These are phyloP conservation scores for Phragmites australis DNA, from an alignment of 176 grass and related monocot species.

Conservation along the genomic window DNA sequence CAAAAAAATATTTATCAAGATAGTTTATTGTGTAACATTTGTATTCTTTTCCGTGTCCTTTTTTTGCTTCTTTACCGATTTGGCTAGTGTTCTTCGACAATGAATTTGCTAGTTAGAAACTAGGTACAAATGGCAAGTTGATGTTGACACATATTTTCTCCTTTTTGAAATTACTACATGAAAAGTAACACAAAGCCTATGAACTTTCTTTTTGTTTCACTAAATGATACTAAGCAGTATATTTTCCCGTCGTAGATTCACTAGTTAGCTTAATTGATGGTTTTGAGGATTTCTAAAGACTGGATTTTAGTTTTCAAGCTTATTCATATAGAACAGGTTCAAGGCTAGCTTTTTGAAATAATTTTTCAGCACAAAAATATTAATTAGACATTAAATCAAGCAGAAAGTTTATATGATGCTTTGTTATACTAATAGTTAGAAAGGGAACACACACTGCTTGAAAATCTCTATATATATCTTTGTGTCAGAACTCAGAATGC, in stretches of 20 bases:
- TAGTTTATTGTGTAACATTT: neutral
- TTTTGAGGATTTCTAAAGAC: neutral
- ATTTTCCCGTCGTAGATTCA: neutral
- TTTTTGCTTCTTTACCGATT: conserved; percentile 5
- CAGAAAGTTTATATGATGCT: neutral
- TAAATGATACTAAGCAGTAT: neutral
- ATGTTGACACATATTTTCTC: neutral
- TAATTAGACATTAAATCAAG: neutral
- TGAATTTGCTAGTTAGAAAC: neutral
- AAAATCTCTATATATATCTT: conserved; percentile 20
- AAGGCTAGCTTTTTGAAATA: too few relatives aligned
- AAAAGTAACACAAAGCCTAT: neutral
- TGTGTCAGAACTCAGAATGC: neutral
- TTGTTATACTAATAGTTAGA: neutral
- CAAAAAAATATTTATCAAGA: neutral
- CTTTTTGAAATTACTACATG: neutral
- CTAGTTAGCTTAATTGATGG: neutral
- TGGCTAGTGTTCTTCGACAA: neutral
- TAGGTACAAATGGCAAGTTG: neutral
- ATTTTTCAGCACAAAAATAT: too few relatives aligned
- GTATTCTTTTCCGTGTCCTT: neutral
- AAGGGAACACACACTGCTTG: neutral
- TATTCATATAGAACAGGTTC: neutral
- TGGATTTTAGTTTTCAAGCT: neutral
- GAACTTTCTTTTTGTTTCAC: neutral